Base-by-base conservation (phyloP, 1,139 yeast species). In the Insectozyma bohioensis region DNA sequence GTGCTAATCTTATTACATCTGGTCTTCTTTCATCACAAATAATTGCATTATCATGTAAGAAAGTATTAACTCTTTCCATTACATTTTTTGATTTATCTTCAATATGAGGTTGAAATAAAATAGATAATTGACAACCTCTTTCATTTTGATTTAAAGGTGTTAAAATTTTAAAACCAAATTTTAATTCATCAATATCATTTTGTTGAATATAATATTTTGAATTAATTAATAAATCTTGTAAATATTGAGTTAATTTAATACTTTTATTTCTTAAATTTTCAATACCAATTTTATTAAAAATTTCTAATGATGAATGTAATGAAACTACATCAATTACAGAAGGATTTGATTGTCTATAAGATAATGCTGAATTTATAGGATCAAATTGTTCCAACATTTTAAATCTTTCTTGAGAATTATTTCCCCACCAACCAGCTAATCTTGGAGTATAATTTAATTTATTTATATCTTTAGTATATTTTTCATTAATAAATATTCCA, bases 371-470 rank as follows among this genome's bases (percentile, higher is more conserved):
- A 9, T 72, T 65, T 20, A 85, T 82, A 0, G 96, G 95, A 40
- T 81, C 83, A 46, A 87, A 90, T 27, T 67, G 54, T 50, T 85
- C 94, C 37, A 72, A 57, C 97, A 90, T 90, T 46, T 80, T 69
- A 55, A 90, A 90, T 40, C 97, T 64, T 20, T 77, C 78, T 2
- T 51, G 46, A 0, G 81, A 64, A 45, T 84, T 78, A 52, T 86
- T 88, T 1, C 97, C 97, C 97, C 97, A 90, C 97, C 97, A 90
- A 1, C 97, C 97, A 0, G 96, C 95, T 35, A 85, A 64, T 43
- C 97, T 67, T 1, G 95, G 84, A 22, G 74, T 51, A 33, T 66
- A 66, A 26, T 58, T 57, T 11, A 52, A 43, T 16, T 48, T 51
- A 33, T 60, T 47, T 50, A 51, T 62, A 43, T 52, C 48, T 28